Evolutionary conservation across 345 rosid species (phyloP).

Genomic region (Salix viminalis): DNA sequence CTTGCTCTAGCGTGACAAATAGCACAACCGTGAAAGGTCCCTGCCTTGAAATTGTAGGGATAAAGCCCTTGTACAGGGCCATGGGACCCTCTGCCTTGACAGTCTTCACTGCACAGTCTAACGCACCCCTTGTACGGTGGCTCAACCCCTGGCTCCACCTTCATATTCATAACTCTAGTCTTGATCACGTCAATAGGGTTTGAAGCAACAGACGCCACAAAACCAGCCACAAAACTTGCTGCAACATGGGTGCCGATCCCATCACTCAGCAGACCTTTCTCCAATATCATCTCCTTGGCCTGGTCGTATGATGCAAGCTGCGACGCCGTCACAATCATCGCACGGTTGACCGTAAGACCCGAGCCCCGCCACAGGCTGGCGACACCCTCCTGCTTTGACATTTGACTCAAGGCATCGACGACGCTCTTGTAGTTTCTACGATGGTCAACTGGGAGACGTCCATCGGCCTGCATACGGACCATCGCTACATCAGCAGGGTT

Average conservation of each 20-base stretch:
- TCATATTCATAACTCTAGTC: slow-evolving; percentile 5
- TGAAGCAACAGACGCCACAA: slow-evolving; percentile 4
- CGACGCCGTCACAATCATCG: slow-evolving; percentile 4
- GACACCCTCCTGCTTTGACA: slow-evolving; percentile 3
- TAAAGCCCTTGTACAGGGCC: slow-evolving; percentile 8
- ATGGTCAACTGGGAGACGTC: neutral
- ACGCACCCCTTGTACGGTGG: slow-evolving; percentile 6
- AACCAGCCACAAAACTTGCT: slow-evolving; percentile 8
- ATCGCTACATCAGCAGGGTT: slow-evolving; percentile 2
- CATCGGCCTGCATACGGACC: slow-evolving; percentile 10
- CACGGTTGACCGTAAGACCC: neutral
- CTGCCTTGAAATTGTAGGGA: neutral
- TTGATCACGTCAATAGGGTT: slow-evolving; percentile 13
- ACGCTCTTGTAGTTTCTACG: slow-evolving; percentile 4
- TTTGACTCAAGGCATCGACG: neutral
- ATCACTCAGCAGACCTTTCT: slow-evolving; percentile 1
- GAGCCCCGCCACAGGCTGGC: slow-evolving; percentile 5
- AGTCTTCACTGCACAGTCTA: slow-evolving; percentile 10
- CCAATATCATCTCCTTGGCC: slow-evolving; percentile 8
- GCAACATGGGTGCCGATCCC: slow-evolving; percentile 9
- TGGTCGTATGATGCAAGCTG: slow-evolving; percentile 10
- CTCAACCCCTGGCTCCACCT: neutral
- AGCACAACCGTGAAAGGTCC: slow-evolving; percentile 6
- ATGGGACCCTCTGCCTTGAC: neutral
- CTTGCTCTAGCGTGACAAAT: slow-evolving; percentile 7